Base-by-base conservation (phyloP, 2,329 filamentous ascomycete species). In the Fusarium irregulare region DNA sequence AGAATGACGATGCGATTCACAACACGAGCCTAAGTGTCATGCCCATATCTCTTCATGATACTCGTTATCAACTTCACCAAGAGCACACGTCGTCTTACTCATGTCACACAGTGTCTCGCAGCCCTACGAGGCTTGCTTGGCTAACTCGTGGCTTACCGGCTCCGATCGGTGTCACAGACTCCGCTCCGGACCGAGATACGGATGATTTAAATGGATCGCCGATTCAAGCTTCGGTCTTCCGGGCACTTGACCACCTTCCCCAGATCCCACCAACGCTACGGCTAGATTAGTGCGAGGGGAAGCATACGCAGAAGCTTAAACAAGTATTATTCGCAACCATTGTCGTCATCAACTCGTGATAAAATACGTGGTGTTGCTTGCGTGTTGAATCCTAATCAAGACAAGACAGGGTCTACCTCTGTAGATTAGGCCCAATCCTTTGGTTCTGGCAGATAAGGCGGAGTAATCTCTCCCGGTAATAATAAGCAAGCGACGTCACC, bases 401-500 rank as follows among this genome's bases (percentile, higher is more conserved):
- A 28, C 28, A 18, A 48, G 42, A 62, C 23, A 27, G 56, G 60
- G 41, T 42, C 7, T 37, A 42, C 10, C 13, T 7, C 28, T 30
- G 11, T 41, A 37, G 34, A 37, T 37, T 32, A 16, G 30, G 7
- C 30, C 18, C 30, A 18, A 28, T 14, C 32, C 20, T 34, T 32
- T 6, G 16, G 32, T 20, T 9, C 13, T 37, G 8, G 18, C 16
- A 23, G 49, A 66, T 51, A 56, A 62, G 32, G 49, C 64, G 62
- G 64, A 67, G 64, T 46, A 57, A 63, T 48, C 7, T 20, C 16
- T 30, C 56, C 46, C 40, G 28, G 48, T 41, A 28, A 63, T 25
- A 42, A 37, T 49, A 41, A 63, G 30, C 47, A 37, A 37, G 63
- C 40, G 37, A 70, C 61, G 67, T 70, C 66, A 70, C 45, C 18